Conservation (phyloP, 164 flowering plant species). For the Taxillus chinensis region DNA sequence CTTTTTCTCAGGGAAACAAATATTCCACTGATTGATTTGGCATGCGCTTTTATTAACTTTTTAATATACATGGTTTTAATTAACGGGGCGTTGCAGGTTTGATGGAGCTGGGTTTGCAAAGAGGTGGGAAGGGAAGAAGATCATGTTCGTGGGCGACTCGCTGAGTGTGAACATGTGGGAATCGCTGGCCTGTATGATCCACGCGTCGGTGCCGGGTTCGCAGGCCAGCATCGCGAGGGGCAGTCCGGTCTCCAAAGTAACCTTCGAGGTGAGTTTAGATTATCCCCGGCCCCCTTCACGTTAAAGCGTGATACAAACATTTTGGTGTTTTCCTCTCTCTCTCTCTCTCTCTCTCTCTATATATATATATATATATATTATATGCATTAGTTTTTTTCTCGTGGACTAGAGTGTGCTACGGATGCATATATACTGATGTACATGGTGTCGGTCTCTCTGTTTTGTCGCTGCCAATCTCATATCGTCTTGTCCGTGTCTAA, state of each 20-base stretch:
- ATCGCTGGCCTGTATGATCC: conserved; percentile 47
- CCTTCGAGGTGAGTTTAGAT: conserved; percentile 28
- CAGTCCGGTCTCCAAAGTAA: conserved; percentile 21
- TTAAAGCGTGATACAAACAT: neutral
- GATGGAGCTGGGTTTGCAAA: conserved; percentile 36
- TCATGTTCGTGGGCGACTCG: conserved; percentile 74
- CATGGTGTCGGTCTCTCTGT: no score
- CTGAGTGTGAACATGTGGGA: conserved; percentile 63
- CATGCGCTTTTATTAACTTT: no score
- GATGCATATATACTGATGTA: no score
- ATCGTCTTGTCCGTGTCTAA: no score
- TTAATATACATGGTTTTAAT: no score
- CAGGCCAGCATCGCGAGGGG: conserved; percentile 17
- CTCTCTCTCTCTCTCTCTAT: no score
- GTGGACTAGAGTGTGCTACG: no score
- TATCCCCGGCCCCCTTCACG: neutral
- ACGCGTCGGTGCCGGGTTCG: conserved; percentile 38
- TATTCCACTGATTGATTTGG: no score
- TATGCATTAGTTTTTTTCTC: no score
- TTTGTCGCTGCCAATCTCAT: no score
- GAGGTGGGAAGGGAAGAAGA: conserved; percentile 52
- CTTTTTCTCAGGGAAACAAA: no score
- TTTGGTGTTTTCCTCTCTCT: neutral
- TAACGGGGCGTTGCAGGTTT: conserved; percentile 27
- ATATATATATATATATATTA: no score